Percentiles rank a stretch among this genome's conserved stretches.
These are phyloP conservation scores for Coemansia sp. DNA, from an alignment of 192 early-diverging fungal genomes.

Conservation along the genomic window DNA sequence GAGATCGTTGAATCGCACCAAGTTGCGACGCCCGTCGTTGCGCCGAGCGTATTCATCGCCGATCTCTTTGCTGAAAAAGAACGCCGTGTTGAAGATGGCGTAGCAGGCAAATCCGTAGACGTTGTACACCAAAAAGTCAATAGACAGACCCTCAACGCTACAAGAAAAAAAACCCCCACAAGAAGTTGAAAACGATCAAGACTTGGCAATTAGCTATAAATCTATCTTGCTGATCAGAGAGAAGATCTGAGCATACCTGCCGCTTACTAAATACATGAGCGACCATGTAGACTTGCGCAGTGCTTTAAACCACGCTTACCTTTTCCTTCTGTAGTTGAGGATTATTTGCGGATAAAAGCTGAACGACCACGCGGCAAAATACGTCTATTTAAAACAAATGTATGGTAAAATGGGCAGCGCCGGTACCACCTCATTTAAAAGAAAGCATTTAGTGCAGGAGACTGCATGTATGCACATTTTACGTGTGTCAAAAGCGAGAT, in stretches of 20 bases:
- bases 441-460: background rate
- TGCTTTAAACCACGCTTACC: background rate
- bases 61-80: constrained; percentile 63
- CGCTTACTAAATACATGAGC: no score
- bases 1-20: constrained; percentile 81
- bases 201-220: no score
- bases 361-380: constrained; percentile 83
- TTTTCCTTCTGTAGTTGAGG: constrained; percentile 73
- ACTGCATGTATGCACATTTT: background rate
- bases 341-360: constrained; percentile 86
- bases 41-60: constrained; percentile 69
- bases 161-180: background rate
- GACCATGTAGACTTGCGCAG: no score
- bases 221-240: no score
- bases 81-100: constrained; percentile 73
- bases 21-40: constrained; percentile 63
- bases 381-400: constrained; percentile 51
- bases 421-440: background rate
- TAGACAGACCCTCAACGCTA: constrained; percentile 78
- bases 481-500: background rate
- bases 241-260: no score
- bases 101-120: constrained; percentile 84
- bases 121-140: constrained; percentile 88
- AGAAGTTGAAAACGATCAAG: no score
- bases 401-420: background rate